Percentiles rank a stretch among this genome's conserved stretches.
Conservation (phyloP, 371 early-diverging fungal genomes). For the Mucor indicus region DNA sequence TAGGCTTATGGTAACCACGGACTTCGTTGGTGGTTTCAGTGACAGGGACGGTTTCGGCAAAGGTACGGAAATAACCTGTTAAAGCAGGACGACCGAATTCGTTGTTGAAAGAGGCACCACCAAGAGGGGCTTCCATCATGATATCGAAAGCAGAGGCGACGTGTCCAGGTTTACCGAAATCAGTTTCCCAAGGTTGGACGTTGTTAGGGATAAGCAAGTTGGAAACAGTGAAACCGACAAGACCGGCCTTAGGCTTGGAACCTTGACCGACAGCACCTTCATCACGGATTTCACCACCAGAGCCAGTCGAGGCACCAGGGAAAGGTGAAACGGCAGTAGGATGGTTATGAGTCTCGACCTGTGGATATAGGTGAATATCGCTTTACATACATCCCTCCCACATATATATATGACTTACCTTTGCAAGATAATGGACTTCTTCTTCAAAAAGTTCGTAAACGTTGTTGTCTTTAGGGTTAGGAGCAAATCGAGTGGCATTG, state of each 20-base stretch:
- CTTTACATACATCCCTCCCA: not conserved
- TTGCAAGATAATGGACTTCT: conserved; percentile 84
- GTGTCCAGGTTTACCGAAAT: conserved; percentile 83
- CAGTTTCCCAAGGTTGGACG: conserved; percentile 91
- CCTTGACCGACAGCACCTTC: conserved; percentile 97
- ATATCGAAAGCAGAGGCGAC: conserved; percentile 91
- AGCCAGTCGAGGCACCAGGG: conserved; percentile 92
- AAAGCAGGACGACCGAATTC: conserved; percentile 97
- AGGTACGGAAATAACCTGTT: conserved; percentile 95
- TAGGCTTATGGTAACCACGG: conserved; percentile 97
- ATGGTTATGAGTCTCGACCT: conserved; percentile 98
- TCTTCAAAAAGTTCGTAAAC: conserved; percentile 55
- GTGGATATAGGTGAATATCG: not conserved
- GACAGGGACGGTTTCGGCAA: conserved; percentile 67
- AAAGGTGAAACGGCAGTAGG: conserved; percentile 97
- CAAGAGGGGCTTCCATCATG: conserved; percentile 95
- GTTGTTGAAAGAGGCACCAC: conserved; percentile 97
- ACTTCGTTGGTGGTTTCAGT: conserved; percentile 56
- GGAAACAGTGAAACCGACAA: conserved; percentile 91
- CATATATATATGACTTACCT: conserved; percentile 47
- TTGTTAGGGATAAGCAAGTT: conserved; percentile 89
- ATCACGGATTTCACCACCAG: conserved; percentile 98
- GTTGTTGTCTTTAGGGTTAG: conserved; percentile 42
- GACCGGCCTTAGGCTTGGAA: conserved; percentile 91
- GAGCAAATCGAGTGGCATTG: conserved; percentile 68